A percentile compares a stretch with the other conserved stretches of the same genome.
Conservation (phyloP, 805 yeast genomes). For the Candida krabiensis region DNA sequence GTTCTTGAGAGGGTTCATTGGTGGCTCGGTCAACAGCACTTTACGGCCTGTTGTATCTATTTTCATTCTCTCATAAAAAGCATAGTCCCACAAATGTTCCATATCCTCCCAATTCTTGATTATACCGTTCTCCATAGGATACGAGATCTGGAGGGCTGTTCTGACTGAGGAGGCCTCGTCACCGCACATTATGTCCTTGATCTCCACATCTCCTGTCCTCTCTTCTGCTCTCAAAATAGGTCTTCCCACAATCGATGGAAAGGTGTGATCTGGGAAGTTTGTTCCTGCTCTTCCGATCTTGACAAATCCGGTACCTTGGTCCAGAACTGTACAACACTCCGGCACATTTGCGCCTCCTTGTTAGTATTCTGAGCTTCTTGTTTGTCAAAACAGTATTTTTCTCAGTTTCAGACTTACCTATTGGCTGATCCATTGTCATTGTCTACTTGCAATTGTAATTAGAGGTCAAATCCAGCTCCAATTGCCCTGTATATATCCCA, state of each 20-base stretch:
- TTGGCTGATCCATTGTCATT: slow-evolving; percentile 31
- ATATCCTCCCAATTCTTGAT: slow-evolving; percentile 98
- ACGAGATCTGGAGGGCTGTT: slow-evolving; percentile 86
- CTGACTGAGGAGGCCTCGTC: slow-evolving; percentile 91
- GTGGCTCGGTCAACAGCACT: slow-evolving; percentile 92
- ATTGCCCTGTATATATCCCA: neutral
- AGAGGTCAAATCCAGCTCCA: neutral
- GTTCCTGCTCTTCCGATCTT: slow-evolving; percentile 96
- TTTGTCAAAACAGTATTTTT: neutral
- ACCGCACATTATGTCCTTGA: slow-evolving; percentile 97
- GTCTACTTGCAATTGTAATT: slow-evolving; percentile 9
- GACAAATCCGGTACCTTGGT: slow-evolving; percentile 98
- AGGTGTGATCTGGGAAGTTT: slow-evolving; percentile 95
- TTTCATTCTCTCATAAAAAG: slow-evolving; percentile 88
- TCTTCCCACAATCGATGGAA: slow-evolving; percentile 96
- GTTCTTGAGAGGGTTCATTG: slow-evolving; percentile 92
- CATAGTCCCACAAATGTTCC: slow-evolving; percentile 98
- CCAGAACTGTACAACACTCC: slow-evolving; percentile 84
- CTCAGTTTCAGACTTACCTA: slow-evolving; percentile 22
- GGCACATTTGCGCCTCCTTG: neutral
- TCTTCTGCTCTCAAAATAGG: slow-evolving; percentile 98
- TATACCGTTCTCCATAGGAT: slow-evolving; percentile 99
- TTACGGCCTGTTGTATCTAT: slow-evolving; percentile 73
- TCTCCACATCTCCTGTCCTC: slow-evolving; percentile 70
- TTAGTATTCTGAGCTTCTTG: neutral